These are phyloP conservation scores for Mycena galopus DNA, from an alignment of 768 basidiomycete species.

Conservation along the genomic window DNA sequence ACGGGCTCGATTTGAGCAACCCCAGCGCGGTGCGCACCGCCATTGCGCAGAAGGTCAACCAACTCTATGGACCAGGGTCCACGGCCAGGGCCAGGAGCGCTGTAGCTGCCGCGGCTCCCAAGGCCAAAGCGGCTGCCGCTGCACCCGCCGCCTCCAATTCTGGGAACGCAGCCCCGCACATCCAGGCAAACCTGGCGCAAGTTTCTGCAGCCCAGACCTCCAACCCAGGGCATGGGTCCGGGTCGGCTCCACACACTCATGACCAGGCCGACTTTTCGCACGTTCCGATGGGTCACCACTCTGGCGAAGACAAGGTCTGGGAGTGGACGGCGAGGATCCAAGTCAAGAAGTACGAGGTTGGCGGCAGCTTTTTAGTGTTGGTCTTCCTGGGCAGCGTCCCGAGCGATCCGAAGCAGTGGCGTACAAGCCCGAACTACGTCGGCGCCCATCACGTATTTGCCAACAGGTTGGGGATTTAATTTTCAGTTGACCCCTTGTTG, in stretches of 20 bases:
- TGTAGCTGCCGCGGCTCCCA: not conserved
- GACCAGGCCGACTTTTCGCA: not conserved
- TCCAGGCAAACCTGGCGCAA: not conserved
- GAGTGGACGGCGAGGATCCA: constrained; percentile 61
- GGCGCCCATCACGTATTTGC: constrained; percentile 62
- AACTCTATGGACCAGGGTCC: constrained; percentile 58
- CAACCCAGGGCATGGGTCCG: not conserved
- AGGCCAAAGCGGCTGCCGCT: not conserved
- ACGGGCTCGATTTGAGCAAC: constrained; percentile 50
- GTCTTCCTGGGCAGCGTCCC: constrained; percentile 62
- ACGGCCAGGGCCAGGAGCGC: no score
- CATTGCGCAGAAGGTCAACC: constrained; percentile 51
- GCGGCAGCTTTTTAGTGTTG: constrained; percentile 57
- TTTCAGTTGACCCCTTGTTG: not conserved
- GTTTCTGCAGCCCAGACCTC: not conserved
- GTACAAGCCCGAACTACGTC: constrained; percentile 49
- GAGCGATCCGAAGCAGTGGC: constrained; percentile 54
- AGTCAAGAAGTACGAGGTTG: constrained; percentile 58
- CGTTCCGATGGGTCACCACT: not conserved
- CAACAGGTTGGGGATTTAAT: constrained; percentile 39
- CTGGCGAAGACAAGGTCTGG: constrained; percentile 27
- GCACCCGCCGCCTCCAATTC: not conserved
- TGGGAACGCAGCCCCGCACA: not conserved
- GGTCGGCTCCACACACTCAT: not conserved
- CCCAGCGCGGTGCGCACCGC: constrained; percentile 43